Percentiles rank a stretch among this genome's conserved stretches.
phyloP scores from a whole-genome alignment of 495 filamentous ascomycete species.

The Elasticomyces elasticus region DNA sequence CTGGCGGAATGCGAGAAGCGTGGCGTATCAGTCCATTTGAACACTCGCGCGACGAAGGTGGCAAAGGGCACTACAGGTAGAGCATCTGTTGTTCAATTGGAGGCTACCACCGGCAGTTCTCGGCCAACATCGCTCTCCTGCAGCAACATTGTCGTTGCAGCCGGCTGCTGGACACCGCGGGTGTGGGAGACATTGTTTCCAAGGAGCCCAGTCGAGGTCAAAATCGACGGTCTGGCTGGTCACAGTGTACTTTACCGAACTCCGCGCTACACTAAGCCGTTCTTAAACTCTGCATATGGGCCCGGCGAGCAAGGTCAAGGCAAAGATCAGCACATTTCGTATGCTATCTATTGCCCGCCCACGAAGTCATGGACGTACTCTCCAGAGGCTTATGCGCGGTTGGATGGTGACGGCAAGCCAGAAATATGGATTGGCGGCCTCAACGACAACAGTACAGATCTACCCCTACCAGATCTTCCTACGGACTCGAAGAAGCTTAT shows the following conservation, averaged over 20 bases:
- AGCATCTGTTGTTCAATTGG: background rate
- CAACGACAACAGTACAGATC: background rate
- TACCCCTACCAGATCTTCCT: background rate
- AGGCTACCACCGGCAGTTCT: background rate
- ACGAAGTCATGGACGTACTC: background rate
- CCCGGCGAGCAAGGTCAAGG: background rate
- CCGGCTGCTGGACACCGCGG: conserved; percentile 1
- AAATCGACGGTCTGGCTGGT: background rate
- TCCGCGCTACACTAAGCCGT: background rate
- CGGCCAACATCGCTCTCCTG: background rate
- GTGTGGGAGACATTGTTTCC: background rate
- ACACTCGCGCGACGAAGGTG: background rate
- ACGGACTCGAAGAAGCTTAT: conserved; percentile 1
- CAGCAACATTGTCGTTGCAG: background rate
- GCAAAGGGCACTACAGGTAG: background rate
- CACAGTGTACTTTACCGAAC: conserved; percentile 1
- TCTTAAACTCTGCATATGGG: background rate
- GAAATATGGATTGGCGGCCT: background rate
- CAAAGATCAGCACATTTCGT: background rate
- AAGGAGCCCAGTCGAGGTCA: background rate
- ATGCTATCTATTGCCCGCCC: background rate
- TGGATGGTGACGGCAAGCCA: background rate
- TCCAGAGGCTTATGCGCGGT: background rate
- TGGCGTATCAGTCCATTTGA: background rate
- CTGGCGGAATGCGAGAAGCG: background rate